These are phyloP conservation scores for Spatholobus suberectus DNA, from an alignment of 306 rosid species.

Conservation along the genomic window DNA sequence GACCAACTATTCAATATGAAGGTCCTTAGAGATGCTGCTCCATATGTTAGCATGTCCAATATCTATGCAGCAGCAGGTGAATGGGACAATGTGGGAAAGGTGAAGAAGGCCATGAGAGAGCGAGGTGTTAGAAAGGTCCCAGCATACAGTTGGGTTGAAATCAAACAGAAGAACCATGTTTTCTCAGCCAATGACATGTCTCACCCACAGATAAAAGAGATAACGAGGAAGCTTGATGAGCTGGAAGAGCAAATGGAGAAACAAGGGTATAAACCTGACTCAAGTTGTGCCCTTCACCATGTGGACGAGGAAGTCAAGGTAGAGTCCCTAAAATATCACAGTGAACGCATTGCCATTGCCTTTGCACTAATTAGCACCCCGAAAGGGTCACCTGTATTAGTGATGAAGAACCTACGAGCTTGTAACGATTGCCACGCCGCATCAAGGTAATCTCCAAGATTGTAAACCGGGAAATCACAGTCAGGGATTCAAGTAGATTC, in stretches of 20 bases:
- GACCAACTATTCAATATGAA: conserved; percentile 71
- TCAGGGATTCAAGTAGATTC: conserved; percentile 83
- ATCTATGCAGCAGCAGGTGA: conserved; percentile 86
- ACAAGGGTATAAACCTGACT: conserved; percentile 80
- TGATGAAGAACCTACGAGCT: conserved; percentile 90
- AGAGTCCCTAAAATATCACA: conserved; percentile 84
- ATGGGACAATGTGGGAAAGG: conserved; percentile 83
- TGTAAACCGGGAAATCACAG: conserved; percentile 64
- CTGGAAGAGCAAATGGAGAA: conserved; percentile 65
- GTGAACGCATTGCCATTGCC: conserved; percentile 92
- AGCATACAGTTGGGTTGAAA: conserved; percentile 90
- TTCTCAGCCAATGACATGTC: conserved; percentile 70
- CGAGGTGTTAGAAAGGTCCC: conserved; percentile 79
- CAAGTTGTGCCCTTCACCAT: conserved; percentile 79
- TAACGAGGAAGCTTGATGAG: conserved; percentile 66
- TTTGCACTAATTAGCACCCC: conserved; percentile 79
- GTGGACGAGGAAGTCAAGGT: conserved; percentile 68
- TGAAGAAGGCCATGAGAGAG: conserved; percentile 86
- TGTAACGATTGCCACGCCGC: conserved; percentile 75
- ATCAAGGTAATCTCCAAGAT: conserved; percentile 72
- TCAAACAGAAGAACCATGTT: conserved; percentile 69
- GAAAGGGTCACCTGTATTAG: conserved; percentile 72
- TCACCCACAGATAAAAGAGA: conserved; percentile 67
- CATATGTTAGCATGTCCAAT: conserved; percentile 83
- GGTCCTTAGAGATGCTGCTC: conserved; percentile 73